Percentiles rank a stretch among this genome's conserved stretches.
Conservation (phyloP, 139 green algal species). For the Mesostigma viride region DNA sequence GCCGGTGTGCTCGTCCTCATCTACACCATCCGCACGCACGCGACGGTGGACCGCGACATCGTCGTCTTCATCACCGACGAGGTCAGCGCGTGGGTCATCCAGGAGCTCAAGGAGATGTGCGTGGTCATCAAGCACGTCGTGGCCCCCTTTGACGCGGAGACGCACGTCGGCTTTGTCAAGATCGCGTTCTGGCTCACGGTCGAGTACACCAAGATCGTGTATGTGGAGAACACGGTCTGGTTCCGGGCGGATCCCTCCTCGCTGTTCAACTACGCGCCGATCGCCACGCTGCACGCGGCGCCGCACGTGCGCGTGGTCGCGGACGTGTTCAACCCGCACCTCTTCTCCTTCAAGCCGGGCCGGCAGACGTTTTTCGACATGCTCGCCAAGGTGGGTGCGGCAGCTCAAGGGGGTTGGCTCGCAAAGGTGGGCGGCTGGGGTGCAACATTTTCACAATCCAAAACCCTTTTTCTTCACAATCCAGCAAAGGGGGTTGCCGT, state of each 20-base stretch:
- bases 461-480: no score
- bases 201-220: slow-evolving; percentile 14
- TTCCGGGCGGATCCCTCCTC: slow-evolving; percentile 8
- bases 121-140: slow-evolving; percentile 11
- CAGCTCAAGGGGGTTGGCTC: no score
- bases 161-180: slow-evolving; percentile 15
- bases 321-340: slow-evolving; percentile 9
- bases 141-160: slow-evolving; percentile 12
- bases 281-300: slow-evolving; percentile 3
- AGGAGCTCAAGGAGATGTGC: slow-evolving; percentile 1
- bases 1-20: slow-evolving; percentile 13
- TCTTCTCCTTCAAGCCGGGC: neutral
- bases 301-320: slow-evolving; percentile 11
- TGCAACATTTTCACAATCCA: no score
- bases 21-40: slow-evolving; percentile 13
- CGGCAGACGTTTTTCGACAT: slow-evolving; percentile 23
- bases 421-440: no score
- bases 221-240: slow-evolving; percentile 7
- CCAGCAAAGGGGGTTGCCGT: no score
- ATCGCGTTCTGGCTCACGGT: slow-evolving; percentile 12
- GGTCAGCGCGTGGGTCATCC: neutral
- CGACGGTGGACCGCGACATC: slow-evolving; percentile 16
- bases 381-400: slow-evolving; percentile 10
- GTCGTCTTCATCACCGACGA: slow-evolving; percentile 14
- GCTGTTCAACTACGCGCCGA: neutral